Evolutionary conservation across 306 rosid genomes (phyloP).

Genomic region (Prunus davidiana): DNA sequence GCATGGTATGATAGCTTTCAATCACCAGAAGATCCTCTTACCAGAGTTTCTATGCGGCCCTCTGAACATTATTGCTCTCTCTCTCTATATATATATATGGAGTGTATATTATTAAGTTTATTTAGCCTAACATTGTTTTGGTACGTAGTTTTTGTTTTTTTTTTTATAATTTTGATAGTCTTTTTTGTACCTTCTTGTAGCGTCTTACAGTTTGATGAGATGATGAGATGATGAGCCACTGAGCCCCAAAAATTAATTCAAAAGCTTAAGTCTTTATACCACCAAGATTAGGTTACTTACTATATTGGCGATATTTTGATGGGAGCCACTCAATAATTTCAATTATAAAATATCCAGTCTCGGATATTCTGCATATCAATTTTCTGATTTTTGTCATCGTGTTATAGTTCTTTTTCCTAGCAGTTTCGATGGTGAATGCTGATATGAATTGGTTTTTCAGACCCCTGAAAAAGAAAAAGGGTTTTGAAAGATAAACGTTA

Average conservation of each 20-base stretch:
- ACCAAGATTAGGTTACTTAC: neutral
- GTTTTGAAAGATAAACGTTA: no score
- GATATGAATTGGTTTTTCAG: neutral
- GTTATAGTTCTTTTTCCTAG: neutral
- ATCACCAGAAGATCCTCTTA: neutral
- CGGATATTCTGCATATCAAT: neutral
- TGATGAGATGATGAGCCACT: neutral
- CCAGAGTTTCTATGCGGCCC: neutral
- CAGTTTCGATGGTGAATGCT: neutral
- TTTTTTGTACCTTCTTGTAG: conserved; percentile 6
- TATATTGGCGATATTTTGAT: neutral
- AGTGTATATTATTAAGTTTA: neutral
- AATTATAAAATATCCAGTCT: neutral
- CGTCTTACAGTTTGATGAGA: neutral
- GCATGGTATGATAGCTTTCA: neutral
- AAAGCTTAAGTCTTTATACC: neutral
- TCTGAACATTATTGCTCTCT: neutral
- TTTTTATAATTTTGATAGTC: neutral
- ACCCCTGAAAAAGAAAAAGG: neutral
- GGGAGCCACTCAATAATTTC: neutral
- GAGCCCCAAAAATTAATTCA: neutral
- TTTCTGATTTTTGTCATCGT: neutral
- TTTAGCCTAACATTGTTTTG: neutral
- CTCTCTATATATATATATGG: neutral
- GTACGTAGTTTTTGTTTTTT: neutral